Conservation (phyloP, 2,329 filamentous ascomycete genomes). For the Daldinia sp. region DNA sequence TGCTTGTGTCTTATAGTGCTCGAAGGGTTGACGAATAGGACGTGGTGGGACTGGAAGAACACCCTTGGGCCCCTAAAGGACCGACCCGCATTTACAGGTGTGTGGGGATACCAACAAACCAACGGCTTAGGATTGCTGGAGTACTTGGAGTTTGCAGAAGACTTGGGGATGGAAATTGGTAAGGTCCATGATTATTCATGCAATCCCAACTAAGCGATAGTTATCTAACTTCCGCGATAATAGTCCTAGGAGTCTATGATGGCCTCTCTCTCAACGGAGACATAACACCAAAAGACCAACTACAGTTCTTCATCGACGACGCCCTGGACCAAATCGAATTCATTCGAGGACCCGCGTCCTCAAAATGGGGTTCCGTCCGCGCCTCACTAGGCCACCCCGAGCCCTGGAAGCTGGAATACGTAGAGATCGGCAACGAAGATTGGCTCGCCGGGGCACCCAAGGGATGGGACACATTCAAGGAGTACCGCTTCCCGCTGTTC, state of each 20-base stretch:
- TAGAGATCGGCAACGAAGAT: slow-evolving; percentile 78
- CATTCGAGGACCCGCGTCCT: slow-evolving; percentile 64
- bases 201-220: too few relatives aligned
- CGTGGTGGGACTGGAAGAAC: slow-evolving; percentile 65
- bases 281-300: slow-evolving; percentile 62
- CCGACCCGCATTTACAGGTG: slow-evolving; percentile 66
- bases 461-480: slow-evolving; percentile 62
- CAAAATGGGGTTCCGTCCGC: slow-evolving; percentile 68
- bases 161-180: slow-evolving; percentile 68
- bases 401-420: slow-evolving; percentile 70
- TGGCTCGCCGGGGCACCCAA: slow-evolving; percentile 64
- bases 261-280: slow-evolving; percentile 68
- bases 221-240: slow-evolving; percentile 13
- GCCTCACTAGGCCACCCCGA: slow-evolving; percentile 70
- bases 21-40: slow-evolving; percentile 59
- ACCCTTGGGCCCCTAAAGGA: slow-evolving; percentile 66
- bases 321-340: slow-evolving; percentile 74
- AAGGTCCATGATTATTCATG: slow-evolving; percentile 30
- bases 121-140: slow-evolving; percentile 72
- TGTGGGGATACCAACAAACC: slow-evolving; percentile 72
- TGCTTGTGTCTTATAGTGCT: slow-evolving; percentile 54
- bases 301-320: slow-evolving; percentile 68
- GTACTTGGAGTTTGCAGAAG: slow-evolving; percentile 71
- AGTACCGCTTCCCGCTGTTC: slow-evolving; percentile 70
- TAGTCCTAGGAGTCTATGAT: slow-evolving; percentile 68